These are phyloP conservation scores for Diplodia seriata DNA, from an alignment of 2,329 filamentous ascomycete genomes.

Conservation along the genomic window DNA sequence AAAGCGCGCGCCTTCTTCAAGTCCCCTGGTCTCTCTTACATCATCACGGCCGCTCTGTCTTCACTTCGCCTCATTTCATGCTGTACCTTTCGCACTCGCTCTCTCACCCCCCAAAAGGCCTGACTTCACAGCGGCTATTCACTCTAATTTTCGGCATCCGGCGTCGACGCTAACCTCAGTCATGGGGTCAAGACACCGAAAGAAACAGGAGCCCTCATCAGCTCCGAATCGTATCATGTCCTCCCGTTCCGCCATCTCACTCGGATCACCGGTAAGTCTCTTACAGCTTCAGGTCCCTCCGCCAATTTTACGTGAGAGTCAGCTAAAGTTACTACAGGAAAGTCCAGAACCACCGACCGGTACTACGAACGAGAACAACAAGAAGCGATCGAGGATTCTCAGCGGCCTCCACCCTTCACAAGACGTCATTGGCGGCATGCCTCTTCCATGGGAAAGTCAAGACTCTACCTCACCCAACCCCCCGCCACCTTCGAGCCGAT, in stretches of 20 bases:
- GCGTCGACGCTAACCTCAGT: neutral
- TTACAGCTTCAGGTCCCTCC: neutral
- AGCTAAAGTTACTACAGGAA: neutral
- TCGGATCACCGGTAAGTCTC: neutral
- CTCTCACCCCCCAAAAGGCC: neutral
- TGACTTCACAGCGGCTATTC: neutral
- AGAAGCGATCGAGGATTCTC: neutral
- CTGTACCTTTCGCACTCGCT: neutral
- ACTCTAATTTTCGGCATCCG: neutral
- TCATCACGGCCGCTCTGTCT: neutral
- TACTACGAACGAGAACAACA: neutral
- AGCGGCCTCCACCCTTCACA: constrained; percentile 4
- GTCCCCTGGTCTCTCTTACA: neutral
- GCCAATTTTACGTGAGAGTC: neutral
- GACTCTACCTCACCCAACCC: neutral
- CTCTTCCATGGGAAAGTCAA: neutral
- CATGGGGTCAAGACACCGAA: neutral
- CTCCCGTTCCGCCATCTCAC: neutral
- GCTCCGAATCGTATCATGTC: neutral
- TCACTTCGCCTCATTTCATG: neutral
- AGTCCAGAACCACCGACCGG: neutral
- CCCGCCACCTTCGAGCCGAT: neutral
- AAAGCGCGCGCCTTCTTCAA: neutral
- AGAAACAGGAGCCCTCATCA: neutral
- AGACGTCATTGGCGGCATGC: constrained; percentile 6